Evolutionary conservation across 2,329 filamentous ascomycete species (phyloP), one percentile per base, ranked within the genome.

Genomic region (Hypoxylon sp.): DNA sequence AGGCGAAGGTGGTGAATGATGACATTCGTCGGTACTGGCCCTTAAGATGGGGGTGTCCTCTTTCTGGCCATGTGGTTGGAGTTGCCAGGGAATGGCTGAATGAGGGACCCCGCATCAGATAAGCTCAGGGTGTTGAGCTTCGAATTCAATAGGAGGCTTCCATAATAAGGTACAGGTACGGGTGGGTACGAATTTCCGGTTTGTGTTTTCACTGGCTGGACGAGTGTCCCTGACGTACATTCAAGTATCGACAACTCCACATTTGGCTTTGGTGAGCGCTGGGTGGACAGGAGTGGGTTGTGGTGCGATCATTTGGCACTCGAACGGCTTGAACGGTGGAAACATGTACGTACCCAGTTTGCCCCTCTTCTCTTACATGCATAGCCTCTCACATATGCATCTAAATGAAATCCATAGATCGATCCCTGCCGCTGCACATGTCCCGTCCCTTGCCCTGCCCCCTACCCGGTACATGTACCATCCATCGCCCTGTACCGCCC

Each of bases 81-180:
- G 57, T 46, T 53, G 39, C 19, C 31, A 32, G 8, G 57, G 53
- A 65, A 65, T 67, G 66, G 63, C 54, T 67, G 54, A 67, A 71
- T 63, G 58, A 57, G 53, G 48, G 48, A 69, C 69, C 69, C 69
- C 69, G 69, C 66, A 71, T 71, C 60, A 71, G 69, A 71, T 71
- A 71, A 69, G 63, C 62, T 65, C 46, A 62, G 61, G 64, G 44
- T 60, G 54, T 47, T 57, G 57, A 65, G 56, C 31, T 52, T n/a
- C 35, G 5, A 27, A 27, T 5, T 27, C 24, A 27, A 27, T 27
- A 27, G 24, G 24, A 27, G 24, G 24, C 24, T 27, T 27, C 24
- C 51, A 37, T 44, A 8, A 7, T 48, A 15, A 55, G 53, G 55
- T 59, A 60, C 50, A 65, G 44, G 64, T 62, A 62, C 50, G 42